Percentiles rank a stretch among this genome's conserved stretches.
Conservation (phyloP, 139 green algal genomes). For the Chlamydomonas sp. region DNA sequence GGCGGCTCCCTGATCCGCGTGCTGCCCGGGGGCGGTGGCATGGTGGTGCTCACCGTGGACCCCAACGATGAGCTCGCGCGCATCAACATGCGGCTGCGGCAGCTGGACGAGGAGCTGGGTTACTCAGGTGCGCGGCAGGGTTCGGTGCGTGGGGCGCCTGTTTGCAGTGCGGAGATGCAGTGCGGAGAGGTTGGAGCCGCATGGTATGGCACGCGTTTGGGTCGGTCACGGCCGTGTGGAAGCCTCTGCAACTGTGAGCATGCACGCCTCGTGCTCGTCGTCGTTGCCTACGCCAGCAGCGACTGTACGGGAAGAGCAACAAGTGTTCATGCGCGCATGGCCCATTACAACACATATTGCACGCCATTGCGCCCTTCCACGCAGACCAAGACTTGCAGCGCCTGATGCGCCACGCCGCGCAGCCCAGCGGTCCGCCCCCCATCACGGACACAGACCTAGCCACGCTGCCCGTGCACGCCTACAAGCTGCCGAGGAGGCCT, state of each 20-base stretch:
- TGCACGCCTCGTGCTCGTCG: no score
- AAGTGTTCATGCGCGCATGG: no score
- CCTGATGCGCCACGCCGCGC: not conserved
- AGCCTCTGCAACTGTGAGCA: no score
- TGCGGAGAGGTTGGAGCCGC: no score
- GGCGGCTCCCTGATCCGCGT: conserved; percentile 5
- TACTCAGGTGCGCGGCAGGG: not conserved
- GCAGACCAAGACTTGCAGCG: not conserved
- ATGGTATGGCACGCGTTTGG: no score
- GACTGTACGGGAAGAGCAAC: no score
- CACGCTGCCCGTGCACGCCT: not conserved
- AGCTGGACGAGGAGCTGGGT: conserved; percentile 25
- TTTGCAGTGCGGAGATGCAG: no score
- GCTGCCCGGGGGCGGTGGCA: not conserved
- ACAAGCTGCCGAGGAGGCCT: not conserved
- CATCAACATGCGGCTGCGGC: not conserved
- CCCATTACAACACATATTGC: no score
- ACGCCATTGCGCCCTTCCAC: no score
- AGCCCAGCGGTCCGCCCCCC: not conserved
- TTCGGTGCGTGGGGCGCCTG: no score
- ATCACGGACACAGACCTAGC: conserved; percentile 4
- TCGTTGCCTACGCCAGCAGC: no score
- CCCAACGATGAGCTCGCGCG: not conserved
- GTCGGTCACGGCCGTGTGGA: no score
- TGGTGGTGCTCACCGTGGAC: conserved; percentile 15